A percentile compares a stretch with the other conserved stretches of the same genome.
Evolutionary conservation across 176 grass and related monocot genomes (phyloP).

Genomic region (Musa troglodytarum): DNA sequence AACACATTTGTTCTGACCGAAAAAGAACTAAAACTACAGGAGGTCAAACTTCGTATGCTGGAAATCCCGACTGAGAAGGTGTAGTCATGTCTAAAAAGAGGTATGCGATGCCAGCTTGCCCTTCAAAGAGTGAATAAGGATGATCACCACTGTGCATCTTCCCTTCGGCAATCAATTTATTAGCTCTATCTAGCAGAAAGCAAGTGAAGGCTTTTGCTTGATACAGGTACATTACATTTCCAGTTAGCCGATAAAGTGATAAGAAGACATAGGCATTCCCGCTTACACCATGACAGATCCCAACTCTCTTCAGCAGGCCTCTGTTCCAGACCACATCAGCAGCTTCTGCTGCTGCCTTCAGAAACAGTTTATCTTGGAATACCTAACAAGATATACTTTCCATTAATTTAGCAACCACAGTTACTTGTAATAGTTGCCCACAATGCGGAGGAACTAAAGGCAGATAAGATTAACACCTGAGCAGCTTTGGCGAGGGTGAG

Average conservation of each 20-base stretch:
- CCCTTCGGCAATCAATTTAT: conserved; percentile 51
- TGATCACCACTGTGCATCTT: conserved; percentile 70
- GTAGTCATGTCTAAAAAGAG: conserved; percentile 73
- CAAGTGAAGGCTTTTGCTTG: conserved; percentile 79
- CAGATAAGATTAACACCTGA: conserved; percentile 23
- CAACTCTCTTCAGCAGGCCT: conserved; percentile 76
- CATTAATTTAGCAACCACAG: neutral
- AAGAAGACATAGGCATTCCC: conserved; percentile 71
- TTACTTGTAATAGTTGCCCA: neutral
- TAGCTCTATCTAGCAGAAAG: conserved; percentile 59
- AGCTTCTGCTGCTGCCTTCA: conserved; percentile 51
- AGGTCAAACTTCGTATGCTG: conserved; percentile 62
- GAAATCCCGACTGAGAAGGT: conserved; percentile 55
- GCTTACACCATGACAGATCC: conserved; percentile 80
- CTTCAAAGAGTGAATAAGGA: conserved; percentile 85
- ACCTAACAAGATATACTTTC: conserved; percentile 35
- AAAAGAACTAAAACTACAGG: neutral
- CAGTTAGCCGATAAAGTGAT: conserved; percentile 55
- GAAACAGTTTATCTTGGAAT: conserved; percentile 67
- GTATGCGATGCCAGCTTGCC: conserved; percentile 75
- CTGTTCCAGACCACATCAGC: conserved; percentile 80
- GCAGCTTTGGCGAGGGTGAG: conserved; percentile 63
- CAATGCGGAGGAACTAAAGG: neutral
- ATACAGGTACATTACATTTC: conserved; percentile 59
- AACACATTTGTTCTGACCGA: neutral